Conservation (phyloP, 495 filamentous ascomycete species). For the Penicillium samsonianum region DNA sequence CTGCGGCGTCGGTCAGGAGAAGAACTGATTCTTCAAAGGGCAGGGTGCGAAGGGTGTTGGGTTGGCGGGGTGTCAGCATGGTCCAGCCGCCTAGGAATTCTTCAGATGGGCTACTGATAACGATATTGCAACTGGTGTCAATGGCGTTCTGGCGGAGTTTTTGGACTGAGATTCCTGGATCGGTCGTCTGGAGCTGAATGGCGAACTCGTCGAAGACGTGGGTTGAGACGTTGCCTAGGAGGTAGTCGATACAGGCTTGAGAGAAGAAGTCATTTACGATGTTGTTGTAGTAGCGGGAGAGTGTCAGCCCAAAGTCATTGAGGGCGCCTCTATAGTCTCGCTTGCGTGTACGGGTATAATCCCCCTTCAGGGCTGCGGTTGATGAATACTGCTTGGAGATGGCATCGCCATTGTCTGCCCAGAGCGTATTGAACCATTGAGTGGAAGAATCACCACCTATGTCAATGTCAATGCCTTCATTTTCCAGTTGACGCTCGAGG, state of each 20-base stretch:
- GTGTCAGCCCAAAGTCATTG: conserved; percentile 87
- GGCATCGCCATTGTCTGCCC: conserved; percentile 87
- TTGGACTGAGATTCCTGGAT: conserved; percentile 81
- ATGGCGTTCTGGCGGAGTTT: conserved; percentile 86
- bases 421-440: conserved; percentile 89
- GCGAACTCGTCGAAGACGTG: conserved; percentile 91
- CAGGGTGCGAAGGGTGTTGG: conserved; percentile 61
- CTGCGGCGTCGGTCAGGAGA: conserved; percentile 76
- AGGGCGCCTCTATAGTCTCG: conserved; percentile 88
- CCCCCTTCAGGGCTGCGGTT: conserved; percentile 90
- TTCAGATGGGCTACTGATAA: conserved; percentile 78
- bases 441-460: conserved; percentile 69
- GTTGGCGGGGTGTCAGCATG: conserved; percentile 66
- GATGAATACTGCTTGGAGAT: conserved; percentile 72
- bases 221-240: conserved; percentile 83
- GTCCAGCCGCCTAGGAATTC: conserved; percentile 86
- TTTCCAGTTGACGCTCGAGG: conserved; percentile 72
- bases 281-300: conserved; percentile 69
- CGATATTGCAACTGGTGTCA: conserved; percentile 79
- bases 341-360: conserved; percentile 89
- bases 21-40: conserved; percentile 85
- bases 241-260: conserved; percentile 89
- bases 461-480: conserved; percentile 71
- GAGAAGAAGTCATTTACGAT: conserved; percentile 97
- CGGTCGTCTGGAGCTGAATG: conserved; percentile 79